phyloP scores from a whole-genome alignment of 2,329 filamentous ascomycete genomes.

The Penicillium sp. region DNA sequence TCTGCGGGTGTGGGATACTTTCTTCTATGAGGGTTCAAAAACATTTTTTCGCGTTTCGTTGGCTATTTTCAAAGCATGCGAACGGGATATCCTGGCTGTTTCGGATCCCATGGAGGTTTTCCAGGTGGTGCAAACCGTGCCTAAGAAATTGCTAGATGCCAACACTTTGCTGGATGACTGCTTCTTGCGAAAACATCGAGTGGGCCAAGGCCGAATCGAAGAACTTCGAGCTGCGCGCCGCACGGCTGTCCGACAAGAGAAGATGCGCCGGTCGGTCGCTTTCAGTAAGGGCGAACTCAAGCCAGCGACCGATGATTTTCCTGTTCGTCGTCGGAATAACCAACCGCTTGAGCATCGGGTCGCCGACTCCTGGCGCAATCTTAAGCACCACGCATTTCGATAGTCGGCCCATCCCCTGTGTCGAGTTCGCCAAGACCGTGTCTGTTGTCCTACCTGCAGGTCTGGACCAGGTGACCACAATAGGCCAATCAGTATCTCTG shows the following conservation, averaged over 20 bases:
- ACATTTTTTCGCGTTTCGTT: conserved; percentile 90
- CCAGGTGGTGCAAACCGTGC: conserved; percentile 85
- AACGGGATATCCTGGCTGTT: conserved; percentile 75
- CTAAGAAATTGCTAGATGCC: conserved; percentile 76
- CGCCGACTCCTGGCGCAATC: conserved; percentile 36
- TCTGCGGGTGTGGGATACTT: conserved; percentile 89
- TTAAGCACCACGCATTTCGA: conserved; percentile 36
- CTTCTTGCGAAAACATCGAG: conserved; percentile 74
- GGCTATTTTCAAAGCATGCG: conserved; percentile 86
- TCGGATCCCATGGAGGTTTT: conserved; percentile 93
- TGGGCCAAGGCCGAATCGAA: conserved; percentile 81
- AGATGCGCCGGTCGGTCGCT: conserved; percentile 39
- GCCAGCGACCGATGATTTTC: conserved; percentile 35
- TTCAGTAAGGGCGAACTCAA: conserved; percentile 35
- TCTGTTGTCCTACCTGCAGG: neutral
- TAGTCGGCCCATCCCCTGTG: conserved; percentile 6
- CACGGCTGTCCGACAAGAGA: conserved; percentile 46
- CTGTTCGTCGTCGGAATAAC: conserved; percentile 28
- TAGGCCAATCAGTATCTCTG: neutral
- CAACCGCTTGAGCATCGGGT: conserved; percentile 34
- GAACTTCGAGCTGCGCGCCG: conserved; percentile 69
- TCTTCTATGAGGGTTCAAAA: conserved; percentile 94
- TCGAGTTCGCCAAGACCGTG: neutral
- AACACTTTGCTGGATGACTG: conserved; percentile 81
- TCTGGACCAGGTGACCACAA: neutral